Percentiles rank a stretch among this genome's conserved stretches.
Evolutionary conservation across 2,329 filamentous ascomycete genomes (phyloP).

Genomic region (Talaromyces sp.): DNA sequence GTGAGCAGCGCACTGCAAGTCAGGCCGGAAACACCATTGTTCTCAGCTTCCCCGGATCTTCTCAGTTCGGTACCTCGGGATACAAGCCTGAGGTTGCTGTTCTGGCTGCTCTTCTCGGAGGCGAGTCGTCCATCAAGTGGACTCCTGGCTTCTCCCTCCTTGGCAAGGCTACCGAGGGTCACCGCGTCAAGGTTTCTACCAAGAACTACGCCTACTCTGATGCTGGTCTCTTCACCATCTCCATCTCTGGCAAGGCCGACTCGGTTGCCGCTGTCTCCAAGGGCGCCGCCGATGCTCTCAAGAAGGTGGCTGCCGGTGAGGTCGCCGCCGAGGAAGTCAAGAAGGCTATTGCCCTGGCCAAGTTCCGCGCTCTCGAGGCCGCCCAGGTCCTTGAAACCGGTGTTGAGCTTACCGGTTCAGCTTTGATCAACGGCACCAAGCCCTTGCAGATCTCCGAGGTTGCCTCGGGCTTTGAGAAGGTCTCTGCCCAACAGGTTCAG

Average conservation of each 20-base stretch:
- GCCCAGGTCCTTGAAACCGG: constrained; percentile 73
- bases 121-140: constrained; percentile 92
- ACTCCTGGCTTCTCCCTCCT: constrained; percentile 86
- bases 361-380: constrained; percentile 82
- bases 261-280: constrained; percentile 70
- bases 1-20: constrained; percentile 84
- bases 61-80: constrained; percentile 61
- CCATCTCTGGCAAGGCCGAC: constrained; percentile 68
- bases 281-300: constrained; percentile 73
- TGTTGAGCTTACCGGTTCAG: constrained; percentile 77
- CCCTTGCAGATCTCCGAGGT: constrained; percentile 77
- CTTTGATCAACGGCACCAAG: constrained; percentile 75
- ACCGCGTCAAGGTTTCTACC: constrained; percentile 64
- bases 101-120: constrained; percentile 82
- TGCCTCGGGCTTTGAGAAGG: constrained; percentile 71
- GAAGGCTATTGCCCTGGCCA: constrained; percentile 89
- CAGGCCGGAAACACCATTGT: constrained; percentile 74
- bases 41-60: constrained; percentile 87
- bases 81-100: constrained; percentile 90
- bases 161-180: constrained; percentile 66
- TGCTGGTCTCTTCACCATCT: constrained; percentile 80
- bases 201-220: constrained; percentile 86
- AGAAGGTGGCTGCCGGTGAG: constrained; percentile 70
- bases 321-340: constrained; percentile 78
- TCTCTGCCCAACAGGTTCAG: constrained; percentile 80